Evolutionary conservation across 2,329 filamentous ascomycete genomes (phyloP), one percentile per base, ranked within the genome.

Genomic region (Botryosphaeria dothidea): DNA sequence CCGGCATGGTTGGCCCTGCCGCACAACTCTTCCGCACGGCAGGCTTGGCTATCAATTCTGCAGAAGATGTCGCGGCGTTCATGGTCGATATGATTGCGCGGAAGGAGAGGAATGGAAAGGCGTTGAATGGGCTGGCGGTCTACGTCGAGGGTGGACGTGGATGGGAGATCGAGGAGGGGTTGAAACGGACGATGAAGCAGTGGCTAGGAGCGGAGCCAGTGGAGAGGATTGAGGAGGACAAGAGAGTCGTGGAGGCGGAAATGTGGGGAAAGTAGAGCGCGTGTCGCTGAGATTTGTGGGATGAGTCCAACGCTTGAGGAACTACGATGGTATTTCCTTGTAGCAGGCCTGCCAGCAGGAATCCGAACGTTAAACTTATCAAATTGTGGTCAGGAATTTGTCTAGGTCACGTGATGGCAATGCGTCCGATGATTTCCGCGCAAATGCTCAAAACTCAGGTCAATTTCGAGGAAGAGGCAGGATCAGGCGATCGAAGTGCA

Each of bases 61-160:
- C 70, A 2, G 70, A 69, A 29, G 66, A 65, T 27, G 70, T 72
- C 8, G 71, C 69, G 7, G 68, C 63, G 23, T 66, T 68, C 56
- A 70, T 72, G 17, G 49, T 71, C 3, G 49, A 56, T 13, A 41
- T 64, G 43, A 11, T 38, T 19, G 49, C 49, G 49, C 27, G 29
- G 5, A n/a, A 15, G 29, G 17, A n/a, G 49, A 34, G 49, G 27
- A 21, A 52, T 9, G 27, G 17, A 6, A 21, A 9, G 49, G 27
- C 49, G 49, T 13, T 52, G 27, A 52, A 52, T 15, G 61, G 61
- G 21, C 19, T 54, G 61, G 23, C 45, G n/a, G 49, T 64, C 1
- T 64, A 64, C n/a, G 61, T 64, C 7, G 61, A 64, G 48, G 61
- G 61, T 5, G 61, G 23, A 3, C 13, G 51, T 3, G 61, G 61